phyloP scores from a whole-genome alignment of 257 asterid species.

The Forsythia viridissima region DNA sequence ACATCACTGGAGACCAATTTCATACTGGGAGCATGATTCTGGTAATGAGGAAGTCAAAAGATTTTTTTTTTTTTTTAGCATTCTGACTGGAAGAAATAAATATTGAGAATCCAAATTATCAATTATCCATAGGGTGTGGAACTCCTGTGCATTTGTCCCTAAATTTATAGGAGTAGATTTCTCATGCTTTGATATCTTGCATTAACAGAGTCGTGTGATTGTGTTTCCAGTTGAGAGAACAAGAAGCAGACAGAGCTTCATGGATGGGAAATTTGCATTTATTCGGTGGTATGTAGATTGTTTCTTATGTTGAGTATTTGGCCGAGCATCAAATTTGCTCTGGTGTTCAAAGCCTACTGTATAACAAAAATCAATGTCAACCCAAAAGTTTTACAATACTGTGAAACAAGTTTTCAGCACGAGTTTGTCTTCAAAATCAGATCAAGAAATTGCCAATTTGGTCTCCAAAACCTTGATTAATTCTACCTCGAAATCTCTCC shows the following conservation, averaged over 20 bases:
- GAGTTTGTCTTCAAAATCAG: conserved; percentile 34
- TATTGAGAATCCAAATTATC: background rate
- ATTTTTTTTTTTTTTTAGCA: too few relatives aligned
- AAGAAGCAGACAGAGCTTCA: background rate
- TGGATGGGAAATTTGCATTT: background rate
- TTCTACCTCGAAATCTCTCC: conserved; percentile 29
- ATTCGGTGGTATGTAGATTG: background rate
- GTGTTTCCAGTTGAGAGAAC: background rate
- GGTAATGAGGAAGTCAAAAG: too few relatives aligned
- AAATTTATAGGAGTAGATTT: background rate
- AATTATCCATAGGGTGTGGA: background rate
- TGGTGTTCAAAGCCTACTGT: background rate
- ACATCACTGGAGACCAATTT: too few relatives aligned
- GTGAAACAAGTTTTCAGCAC: conserved; percentile 45
- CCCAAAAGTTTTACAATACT: conserved; percentile 37
- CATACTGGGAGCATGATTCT: too few relatives aligned
- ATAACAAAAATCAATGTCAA: conserved; percentile 43
- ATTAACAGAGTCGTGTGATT: background rate
- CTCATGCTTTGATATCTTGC: background rate
- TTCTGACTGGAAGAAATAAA: too few relatives aligned
- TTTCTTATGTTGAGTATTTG: background rate
- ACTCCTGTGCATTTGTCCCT: background rate
- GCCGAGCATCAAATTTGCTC: background rate
- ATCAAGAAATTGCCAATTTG: conserved; percentile 48
- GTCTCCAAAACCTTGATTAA: conserved; percentile 52